Conservation (phyloP, 2,329 filamentous ascomycete species). For the Didymella segeticola region DNA sequence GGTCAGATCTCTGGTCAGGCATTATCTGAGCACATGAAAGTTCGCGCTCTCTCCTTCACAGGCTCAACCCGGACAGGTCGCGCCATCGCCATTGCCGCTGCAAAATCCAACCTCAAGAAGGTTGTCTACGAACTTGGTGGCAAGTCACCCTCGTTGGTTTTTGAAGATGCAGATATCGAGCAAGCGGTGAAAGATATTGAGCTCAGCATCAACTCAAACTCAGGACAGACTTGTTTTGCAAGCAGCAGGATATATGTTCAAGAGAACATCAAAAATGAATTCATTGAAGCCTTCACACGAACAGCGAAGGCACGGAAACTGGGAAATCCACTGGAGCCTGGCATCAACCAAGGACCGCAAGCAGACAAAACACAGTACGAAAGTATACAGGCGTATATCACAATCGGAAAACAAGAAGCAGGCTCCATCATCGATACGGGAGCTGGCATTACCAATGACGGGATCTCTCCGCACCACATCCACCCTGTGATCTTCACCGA, state of each 20-base stretch:
- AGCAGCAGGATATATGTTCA: conserved; percentile 65
- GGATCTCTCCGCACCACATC: conserved; percentile 51
- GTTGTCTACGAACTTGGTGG: conserved; percentile 85
- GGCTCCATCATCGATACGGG: conserved; percentile 47
- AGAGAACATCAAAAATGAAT: conserved; percentile 54
- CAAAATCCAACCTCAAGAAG: conserved; percentile 82
- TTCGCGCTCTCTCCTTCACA: conserved; percentile 84
- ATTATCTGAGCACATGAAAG: conserved; percentile 73
- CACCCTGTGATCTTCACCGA: conserved; percentile 57
- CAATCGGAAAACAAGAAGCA: conserved; percentile 52
- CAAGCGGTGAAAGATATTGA: conserved; percentile 67
- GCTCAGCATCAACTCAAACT: conserved; percentile 60
- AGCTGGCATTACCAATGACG: conserved; percentile 25
- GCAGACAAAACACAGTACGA: conserved; percentile 34
- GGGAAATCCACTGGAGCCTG: conserved; percentile 23
- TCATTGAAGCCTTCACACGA: conserved; percentile 26
- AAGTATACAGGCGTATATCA: conserved; percentile 32
- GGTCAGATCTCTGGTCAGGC: conserved; percentile 81
- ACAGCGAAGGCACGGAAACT: conserved; percentile 22
- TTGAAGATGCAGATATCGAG: conserved; percentile 78
- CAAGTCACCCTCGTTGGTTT: conserved; percentile 82
- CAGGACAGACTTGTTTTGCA: conserved; percentile 66
- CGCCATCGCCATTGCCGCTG: conserved; percentile 75
- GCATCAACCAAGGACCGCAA: conserved; percentile 33
- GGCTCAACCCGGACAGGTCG: conserved; percentile 84